These are phyloP conservation scores for Oehlia diaphana DNA, from an alignment of 192 early-diverging fungal genomes.

Conservation along the genomic window DNA sequence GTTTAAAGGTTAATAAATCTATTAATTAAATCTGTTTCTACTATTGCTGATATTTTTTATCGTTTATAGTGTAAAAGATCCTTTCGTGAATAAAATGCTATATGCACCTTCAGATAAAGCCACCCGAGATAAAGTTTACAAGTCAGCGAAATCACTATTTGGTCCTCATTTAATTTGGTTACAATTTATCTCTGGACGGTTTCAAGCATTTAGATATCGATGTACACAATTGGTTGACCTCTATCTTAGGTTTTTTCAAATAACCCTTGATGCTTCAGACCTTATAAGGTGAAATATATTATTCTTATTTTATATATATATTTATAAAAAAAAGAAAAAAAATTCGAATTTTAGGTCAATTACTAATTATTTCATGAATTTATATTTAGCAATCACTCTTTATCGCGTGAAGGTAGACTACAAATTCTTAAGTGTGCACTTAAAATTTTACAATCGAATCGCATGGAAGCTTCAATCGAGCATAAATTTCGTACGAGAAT, in stretches of 20 bases:
- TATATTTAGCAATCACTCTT: conserved; percentile 59
- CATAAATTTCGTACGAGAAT: conserved; percentile 64
- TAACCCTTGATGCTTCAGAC: conserved; percentile 59
- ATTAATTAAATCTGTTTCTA: no score
- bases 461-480: conserved; percentile 62
- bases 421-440: conserved; percentile 74
- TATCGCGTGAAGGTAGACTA: conserved; percentile 79
- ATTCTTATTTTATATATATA: neutral
- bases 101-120: conserved; percentile 89
- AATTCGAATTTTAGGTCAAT: neutral
- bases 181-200: conserved; percentile 81
- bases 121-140: conserved; percentile 59
- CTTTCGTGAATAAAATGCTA: conserved; percentile 89
- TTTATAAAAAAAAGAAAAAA: no score
- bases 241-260: conserved; percentile 77
- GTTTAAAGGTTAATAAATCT: neutral
- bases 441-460: conserved; percentile 69
- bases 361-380: neutral
- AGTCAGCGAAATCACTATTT: conserved; percentile 60
- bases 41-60: neutral
- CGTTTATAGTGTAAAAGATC: conserved; percentile 57
- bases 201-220: conserved; percentile 77
- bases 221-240: conserved; percentile 72
- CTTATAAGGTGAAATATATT: conserved; percentile 28
- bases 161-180: conserved; percentile 82